These are phyloP conservation scores for Calvatia gigantea DNA, from an alignment of 768 basidiomycete species.

Conservation along the genomic window DNA sequence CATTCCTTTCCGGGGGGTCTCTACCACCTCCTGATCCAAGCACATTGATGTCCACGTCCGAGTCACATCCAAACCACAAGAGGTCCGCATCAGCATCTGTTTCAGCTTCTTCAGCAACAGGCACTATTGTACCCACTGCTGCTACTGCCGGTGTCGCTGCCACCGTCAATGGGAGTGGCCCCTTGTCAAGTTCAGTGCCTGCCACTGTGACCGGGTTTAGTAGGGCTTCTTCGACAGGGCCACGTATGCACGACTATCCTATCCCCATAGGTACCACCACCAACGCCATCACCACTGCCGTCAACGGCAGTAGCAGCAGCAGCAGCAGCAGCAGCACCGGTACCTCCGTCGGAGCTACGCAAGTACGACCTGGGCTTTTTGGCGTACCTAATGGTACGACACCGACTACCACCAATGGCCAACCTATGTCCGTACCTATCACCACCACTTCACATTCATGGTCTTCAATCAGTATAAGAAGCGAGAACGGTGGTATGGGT, in stretches of 20 bases:
- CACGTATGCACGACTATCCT: slow-evolving; percentile 65
- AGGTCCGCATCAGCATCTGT: too few relatives aligned
- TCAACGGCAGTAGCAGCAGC: too few relatives aligned
- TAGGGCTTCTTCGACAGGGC: slow-evolving; percentile 40
- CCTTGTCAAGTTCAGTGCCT: slow-evolving; percentile 54
- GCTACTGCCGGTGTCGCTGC: background rate
- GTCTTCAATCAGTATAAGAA: slow-evolving; percentile 20
- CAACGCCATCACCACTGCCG: too few relatives aligned
- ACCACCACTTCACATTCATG: slow-evolving; percentile 15
- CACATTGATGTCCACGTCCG: slow-evolving; percentile 21
- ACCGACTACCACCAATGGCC: slow-evolving; percentile 13
- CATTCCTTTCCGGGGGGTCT: slow-evolving; percentile 69
- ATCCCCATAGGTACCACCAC: slow-evolving; percentile 33
- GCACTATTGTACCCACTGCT: slow-evolving; percentile 3
- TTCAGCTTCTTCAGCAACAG: too few relatives aligned
- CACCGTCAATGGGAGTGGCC: background rate
- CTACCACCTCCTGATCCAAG: slow-evolving; percentile 48
- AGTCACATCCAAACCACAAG: too few relatives aligned
- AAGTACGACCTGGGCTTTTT: slow-evolving; percentile 57
- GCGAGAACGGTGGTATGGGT: slow-evolving; percentile 18
- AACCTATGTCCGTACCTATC: slow-evolving; percentile 33
- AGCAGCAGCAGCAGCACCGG: slow-evolving; percentile 23
- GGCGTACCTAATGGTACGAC: slow-evolving; percentile 28
- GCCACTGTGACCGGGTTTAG: slow-evolving; percentile 22
- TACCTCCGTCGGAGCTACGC: slow-evolving; percentile 39